phyloP scores from a whole-genome alignment of 331 rosid species.

The Saraca asoca region DNA sequence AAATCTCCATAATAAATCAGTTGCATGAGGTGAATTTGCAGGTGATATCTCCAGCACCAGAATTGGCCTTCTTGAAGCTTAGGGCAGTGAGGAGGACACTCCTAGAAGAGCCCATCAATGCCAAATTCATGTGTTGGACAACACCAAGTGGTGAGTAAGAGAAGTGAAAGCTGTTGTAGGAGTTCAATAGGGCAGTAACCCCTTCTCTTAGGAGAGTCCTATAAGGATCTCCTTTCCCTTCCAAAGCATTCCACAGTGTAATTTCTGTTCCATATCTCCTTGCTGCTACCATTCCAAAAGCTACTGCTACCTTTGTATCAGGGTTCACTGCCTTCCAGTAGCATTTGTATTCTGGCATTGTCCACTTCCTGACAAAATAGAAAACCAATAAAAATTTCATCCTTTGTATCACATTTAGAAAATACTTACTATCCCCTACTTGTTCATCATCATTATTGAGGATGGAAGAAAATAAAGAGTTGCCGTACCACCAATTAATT shows the following conservation, averaged over 20 bases:
- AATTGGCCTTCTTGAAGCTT: slow-evolving; percentile 71
- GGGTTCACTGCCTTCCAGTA: slow-evolving; percentile 76
- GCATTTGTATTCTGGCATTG: slow-evolving; percentile 65
- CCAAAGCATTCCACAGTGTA: slow-evolving; percentile 69
- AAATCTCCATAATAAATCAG: slow-evolving; percentile 25
- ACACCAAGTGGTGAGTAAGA: slow-evolving; percentile 63
- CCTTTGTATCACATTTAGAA: no score
- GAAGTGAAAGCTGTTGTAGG: slow-evolving; percentile 63
- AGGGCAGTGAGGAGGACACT: slow-evolving; percentile 61
- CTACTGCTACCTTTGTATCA: slow-evolving; percentile 67
- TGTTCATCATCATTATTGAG: neutral
- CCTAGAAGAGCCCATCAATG: slow-evolving; percentile 65
- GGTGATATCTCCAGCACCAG: slow-evolving; percentile 60
- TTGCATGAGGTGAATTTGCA: slow-evolving; percentile 80
- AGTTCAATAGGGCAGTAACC: slow-evolving; percentile 74
- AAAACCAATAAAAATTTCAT: neutral
- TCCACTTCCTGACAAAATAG: slow-evolving; percentile 59
- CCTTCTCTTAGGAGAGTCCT: slow-evolving; percentile 81
- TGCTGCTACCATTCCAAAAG: slow-evolving; percentile 64
- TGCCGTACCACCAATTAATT: neutral
- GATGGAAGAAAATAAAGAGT: neutral
- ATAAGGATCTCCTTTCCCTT: slow-evolving; percentile 81
- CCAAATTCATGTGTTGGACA: slow-evolving; percentile 53
- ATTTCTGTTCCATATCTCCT: slow-evolving; percentile 71
- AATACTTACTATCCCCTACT: neutral